Base-by-base conservation (phyloP, 768 basidiomycete species). In the Tulasnella sp. region DNA sequence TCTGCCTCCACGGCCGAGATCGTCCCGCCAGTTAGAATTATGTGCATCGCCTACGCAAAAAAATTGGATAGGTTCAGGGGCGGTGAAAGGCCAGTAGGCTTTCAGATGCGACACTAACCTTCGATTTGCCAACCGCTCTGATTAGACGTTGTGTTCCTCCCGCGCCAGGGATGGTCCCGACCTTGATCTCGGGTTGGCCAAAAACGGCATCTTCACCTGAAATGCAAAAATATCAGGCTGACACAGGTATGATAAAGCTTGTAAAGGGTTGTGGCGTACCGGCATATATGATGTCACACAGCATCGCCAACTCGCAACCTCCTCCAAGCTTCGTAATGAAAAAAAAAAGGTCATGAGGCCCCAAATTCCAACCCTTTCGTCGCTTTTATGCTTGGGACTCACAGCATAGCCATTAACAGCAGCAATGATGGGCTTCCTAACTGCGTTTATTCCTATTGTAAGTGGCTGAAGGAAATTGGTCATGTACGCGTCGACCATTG, bases 131-230 rank as follows among this genome's bases (percentile, higher is more conserved):
- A 64, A 97, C 80, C 9, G 85, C 78, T 63, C 77, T 82, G 13
- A 88, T 81, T 56, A 98, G 82, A 44, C 94, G 86, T 68, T 98
- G 94, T 1, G 92, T 90, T 3, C 94, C 94, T 29, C 94, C 95
- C 8, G 86, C 91, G 2, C 94, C 94, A 15, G 94, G 93, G 68
- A 97, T 96, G 62, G 90, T 84, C 55, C 93, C 95, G 29, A 97
- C 78, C 68, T 88, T 93, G 71, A 99, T 92, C 70, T 98, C 95
- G 17, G 95, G 95, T 69, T 96, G 95, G 17, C 92, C 92, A 65
- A 99, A 96, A 66, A 83, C 83, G 17, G 95, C 95, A 9, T 80
- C 89, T 1, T 38, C 34, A 7, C 34, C 34, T 38, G 34, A 15
- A 38, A 7, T 38, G 34, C n/a, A n/a, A n/a, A n/a, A n/a, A n/a